phyloP scores from a whole-genome alignment of 192 early-diverging fungal species.

The Coemansia guatemalensis region DNA sequence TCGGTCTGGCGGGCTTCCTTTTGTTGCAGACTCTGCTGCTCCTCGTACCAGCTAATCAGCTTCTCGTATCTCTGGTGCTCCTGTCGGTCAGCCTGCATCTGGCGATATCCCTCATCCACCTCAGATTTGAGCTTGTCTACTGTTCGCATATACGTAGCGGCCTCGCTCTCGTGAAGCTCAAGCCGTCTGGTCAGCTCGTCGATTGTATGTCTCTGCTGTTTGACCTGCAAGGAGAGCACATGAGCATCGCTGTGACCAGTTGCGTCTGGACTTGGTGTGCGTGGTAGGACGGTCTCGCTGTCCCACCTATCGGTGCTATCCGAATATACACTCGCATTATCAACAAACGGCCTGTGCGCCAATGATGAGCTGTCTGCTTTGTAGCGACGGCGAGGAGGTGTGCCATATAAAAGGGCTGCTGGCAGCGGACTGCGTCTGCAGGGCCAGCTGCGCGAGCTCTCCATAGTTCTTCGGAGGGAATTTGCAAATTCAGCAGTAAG shows the following conservation, averaged over 20 bases:
- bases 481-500: neutral
- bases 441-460: slow-evolving; percentile 30
- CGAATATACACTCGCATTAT: neutral
- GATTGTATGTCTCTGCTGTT: slow-evolving; percentile 34
- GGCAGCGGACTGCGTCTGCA: slow-evolving; percentile 45
- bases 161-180: slow-evolving; percentile 25
- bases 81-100: slow-evolving; percentile 8
- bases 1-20: slow-evolving; percentile 6
- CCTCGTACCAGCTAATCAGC: slow-evolving; percentile 20
- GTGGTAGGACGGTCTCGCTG: slow-evolving; percentile 18
- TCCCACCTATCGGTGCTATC: slow-evolving; percentile 27
- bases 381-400: slow-evolving; percentile 26
- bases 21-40: slow-evolving; percentile 18
- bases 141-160: slow-evolving; percentile 12
- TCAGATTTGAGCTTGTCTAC: slow-evolving; percentile 15
- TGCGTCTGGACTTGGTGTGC: slow-evolving; percentile 11
- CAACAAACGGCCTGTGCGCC: neutral
- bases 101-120: slow-evolving; percentile 22
- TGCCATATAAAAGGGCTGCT: slow-evolving; percentile 14
- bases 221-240: slow-evolving; percentile 15
- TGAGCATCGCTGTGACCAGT: slow-evolving; percentile 14
- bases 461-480: neutral
- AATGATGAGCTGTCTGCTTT: neutral
- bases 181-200: slow-evolving; percentile 27
- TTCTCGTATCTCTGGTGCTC: slow-evolving; percentile 10